Percentiles rank a stretch among this genome's conserved stretches.
These are phyloP conservation scores for Xylariales sp. DNA, from an alignment of 2,329 filamentous ascomycete species.

Conservation along the genomic window DNA sequence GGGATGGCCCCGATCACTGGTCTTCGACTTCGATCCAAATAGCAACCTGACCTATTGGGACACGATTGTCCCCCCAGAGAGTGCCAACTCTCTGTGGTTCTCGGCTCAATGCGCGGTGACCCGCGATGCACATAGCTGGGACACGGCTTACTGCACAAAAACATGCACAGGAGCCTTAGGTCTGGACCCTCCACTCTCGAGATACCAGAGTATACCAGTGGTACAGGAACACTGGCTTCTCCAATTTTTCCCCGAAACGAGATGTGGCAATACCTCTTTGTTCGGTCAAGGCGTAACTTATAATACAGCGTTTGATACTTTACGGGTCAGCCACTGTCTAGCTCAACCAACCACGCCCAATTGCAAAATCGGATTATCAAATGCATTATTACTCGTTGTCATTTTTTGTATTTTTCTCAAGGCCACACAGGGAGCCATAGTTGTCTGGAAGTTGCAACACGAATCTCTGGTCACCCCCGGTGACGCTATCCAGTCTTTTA, in stretches of 20 bases:
- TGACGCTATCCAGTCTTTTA: too few species aligned
- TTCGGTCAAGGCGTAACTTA: background rate
- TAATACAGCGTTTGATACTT: background rate
- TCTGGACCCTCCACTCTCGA: too few species aligned
- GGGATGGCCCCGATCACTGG: constrained; percentile 7
- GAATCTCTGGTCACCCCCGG: too few species aligned
- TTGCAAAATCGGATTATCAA: too few species aligned
- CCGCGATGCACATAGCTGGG: background rate
- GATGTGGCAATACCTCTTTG: background rate
- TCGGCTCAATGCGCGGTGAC: constrained; percentile 4
- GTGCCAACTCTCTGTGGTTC: constrained; percentile 5
- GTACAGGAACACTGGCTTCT: constrained; percentile 1
- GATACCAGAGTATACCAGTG: background rate
- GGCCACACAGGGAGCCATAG: too few species aligned
- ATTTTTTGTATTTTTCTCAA: too few species aligned
- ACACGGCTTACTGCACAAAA: background rate
- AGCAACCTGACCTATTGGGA: background rate
- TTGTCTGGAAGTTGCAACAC: too few species aligned
- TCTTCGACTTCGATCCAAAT: constrained; percentile 2
- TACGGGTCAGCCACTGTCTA: constrained; percentile 2
- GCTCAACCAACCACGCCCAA: background rate
- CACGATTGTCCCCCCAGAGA: background rate
- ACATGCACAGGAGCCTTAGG: constrained; percentile 11
- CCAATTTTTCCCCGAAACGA: background rate
- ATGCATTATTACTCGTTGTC: too few species aligned